phyloP scores from a whole-genome alignment of 2,329 filamentous ascomycete species.

The Drechslerella coelobrocha region DNA sequence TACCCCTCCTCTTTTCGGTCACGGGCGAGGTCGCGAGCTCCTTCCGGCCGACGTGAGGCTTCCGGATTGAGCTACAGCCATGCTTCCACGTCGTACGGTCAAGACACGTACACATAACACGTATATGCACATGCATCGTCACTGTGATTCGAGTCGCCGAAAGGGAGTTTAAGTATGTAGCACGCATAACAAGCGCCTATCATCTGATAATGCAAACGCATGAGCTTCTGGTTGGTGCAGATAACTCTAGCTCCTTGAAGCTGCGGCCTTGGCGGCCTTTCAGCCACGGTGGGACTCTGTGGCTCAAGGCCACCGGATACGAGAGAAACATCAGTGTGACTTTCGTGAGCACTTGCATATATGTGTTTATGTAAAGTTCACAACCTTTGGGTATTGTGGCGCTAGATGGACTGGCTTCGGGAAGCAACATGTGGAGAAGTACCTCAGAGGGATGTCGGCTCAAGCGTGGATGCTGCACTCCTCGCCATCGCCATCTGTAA shows the following conservation, averaged over 20 bases:
- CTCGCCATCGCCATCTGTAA: not conserved
- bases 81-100: not conserved
- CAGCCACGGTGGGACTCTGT: too few relatives aligned
- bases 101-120: conserved; percentile 7
- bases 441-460: too few relatives aligned
- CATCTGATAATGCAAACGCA: not conserved
- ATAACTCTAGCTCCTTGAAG: not conserved
- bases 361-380: too few relatives aligned
- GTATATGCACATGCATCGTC: conserved; percentile 5
- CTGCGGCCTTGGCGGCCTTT: too few relatives aligned
- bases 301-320: too few relatives aligned
- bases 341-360: too few relatives aligned
- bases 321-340: too few relatives aligned
- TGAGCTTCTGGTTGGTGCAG: not conserved
- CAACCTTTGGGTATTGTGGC: too few relatives aligned
- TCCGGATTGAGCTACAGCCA: not conserved
- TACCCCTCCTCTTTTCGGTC: conserved; percentile 7
- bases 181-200: not conserved
- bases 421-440: too few relatives aligned
- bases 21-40: conserved; percentile 8
- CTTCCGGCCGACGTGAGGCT: not conserved
- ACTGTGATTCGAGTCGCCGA: not conserved
- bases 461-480: too few relatives aligned
- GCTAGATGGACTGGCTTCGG: too few relatives aligned
- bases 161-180: not conserved